These are phyloP conservation scores for Exophiala sp. DNA, from an alignment of 2,329 filamentous ascomycete species.

Conservation along the genomic window DNA sequence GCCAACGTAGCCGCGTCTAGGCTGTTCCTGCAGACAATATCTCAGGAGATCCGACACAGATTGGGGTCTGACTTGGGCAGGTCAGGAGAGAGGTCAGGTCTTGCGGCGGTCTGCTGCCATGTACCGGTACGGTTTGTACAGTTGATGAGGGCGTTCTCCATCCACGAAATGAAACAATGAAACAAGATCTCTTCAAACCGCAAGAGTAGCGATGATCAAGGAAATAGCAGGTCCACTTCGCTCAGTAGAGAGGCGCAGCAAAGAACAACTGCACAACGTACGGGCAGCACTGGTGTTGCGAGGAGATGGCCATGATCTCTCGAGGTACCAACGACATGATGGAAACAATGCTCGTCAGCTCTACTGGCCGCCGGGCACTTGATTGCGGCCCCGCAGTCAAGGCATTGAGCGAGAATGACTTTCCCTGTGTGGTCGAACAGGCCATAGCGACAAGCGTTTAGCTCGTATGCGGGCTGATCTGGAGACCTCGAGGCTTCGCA, in stretches of 20 bases:
- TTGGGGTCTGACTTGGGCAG: slow-evolving; percentile 11
- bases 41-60: slow-evolving; percentile 15
- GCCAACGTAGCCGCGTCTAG: slow-evolving; percentile 22
- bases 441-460: slow-evolving; percentile 14
- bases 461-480: slow-evolving; percentile 21
- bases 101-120: slow-evolving; percentile 8
- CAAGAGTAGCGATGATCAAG: slow-evolving; percentile 5
- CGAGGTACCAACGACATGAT: slow-evolving; percentile 25
- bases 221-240: slow-evolving; percentile 12
- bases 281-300: slow-evolving; percentile 11
- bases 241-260: slow-evolving; percentile 19
- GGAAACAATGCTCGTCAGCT: slow-evolving; percentile 20
- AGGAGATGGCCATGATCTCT: slow-evolving; percentile 20
- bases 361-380: slow-evolving; percentile 22
- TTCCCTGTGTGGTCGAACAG: slow-evolving; percentile 15
- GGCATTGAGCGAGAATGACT: slow-evolving; percentile 12
- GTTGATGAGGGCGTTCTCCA: slow-evolving; percentile 3
- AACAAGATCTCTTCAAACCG: slow-evolving; percentile 11
- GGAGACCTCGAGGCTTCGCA: slow-evolving; percentile 10
- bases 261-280: slow-evolving; percentile 5
- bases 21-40: slow-evolving; percentile 16
- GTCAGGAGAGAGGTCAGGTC: slow-evolving; percentile 16
- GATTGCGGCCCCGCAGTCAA: slow-evolving; percentile 25
- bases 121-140: slow-evolving; percentile 4
- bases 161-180: slow-evolving; percentile 18